These are phyloP conservation scores for Triticum monococcum DNA, from an alignment of 176 grass and related monocot genomes.

Conservation along the genomic window DNA sequence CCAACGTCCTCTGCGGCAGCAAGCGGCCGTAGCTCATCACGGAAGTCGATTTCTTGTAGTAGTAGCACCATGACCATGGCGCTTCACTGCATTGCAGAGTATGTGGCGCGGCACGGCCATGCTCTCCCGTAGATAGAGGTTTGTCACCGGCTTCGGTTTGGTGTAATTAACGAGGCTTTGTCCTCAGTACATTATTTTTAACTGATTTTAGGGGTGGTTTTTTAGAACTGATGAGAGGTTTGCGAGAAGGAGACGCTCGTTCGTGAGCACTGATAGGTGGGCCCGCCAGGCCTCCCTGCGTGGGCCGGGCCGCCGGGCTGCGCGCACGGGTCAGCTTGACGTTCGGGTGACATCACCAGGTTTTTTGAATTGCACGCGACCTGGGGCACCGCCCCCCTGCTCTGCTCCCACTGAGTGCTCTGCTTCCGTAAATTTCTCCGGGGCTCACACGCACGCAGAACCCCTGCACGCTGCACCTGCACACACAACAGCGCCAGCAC, in stretches of 20 bases:
- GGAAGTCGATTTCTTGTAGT: not conserved
- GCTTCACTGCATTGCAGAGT: not conserved
- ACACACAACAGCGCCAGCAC: not conserved
- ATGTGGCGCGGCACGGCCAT: not conserved
- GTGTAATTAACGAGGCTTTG: not conserved
- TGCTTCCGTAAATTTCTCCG: not conserved
- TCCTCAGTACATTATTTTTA: not conserved
- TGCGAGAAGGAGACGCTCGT: not conserved
- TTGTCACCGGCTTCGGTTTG: not conserved
- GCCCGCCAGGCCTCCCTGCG: not conserved
- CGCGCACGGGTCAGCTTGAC: not conserved
- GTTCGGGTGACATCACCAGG: not conserved
- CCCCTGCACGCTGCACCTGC: not conserved
- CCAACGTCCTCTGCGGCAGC: slow-evolving; percentile 60
- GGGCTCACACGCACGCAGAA: not conserved
- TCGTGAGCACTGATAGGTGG: not conserved
- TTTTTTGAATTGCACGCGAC: not conserved
- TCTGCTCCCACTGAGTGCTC: not conserved
- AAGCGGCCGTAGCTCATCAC: not conserved
- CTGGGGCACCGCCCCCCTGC: not conserved
- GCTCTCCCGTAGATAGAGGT: not conserved
- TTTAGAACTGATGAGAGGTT: not conserved
- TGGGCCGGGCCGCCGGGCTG: not conserved
- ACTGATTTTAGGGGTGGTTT: not conserved
- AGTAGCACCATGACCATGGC: not conserved